These are phyloP conservation scores for Cordyceps militaris DNA, from an alignment of 2,329 filamentous ascomycete genomes.

Conservation along the genomic window DNA sequence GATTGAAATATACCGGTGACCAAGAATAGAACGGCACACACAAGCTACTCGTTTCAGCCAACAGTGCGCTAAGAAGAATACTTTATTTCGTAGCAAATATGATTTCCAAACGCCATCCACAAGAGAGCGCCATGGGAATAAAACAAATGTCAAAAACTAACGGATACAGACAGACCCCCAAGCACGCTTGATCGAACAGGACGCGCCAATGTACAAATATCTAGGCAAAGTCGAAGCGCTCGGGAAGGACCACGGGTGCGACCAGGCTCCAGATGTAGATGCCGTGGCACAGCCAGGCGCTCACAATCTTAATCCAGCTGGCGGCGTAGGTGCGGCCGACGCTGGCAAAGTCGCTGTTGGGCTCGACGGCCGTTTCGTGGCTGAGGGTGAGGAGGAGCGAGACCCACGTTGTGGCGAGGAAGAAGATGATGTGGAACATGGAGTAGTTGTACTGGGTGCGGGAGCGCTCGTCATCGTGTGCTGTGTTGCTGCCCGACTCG, in stretches of 20 bases:
- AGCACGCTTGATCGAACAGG: background rate
- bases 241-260: slow-evolving; percentile 77
- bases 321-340: slow-evolving; percentile 95
- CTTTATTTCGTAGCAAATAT: background rate
- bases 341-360: slow-evolving; percentile 70
- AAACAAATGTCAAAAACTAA: background rate
- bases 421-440: slow-evolving; percentile 95
- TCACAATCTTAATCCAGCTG: slow-evolving; percentile 98
- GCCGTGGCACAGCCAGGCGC: slow-evolving; percentile 90
- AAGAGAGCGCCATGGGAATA: background rate
- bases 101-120: background rate
- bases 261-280: slow-evolving; percentile 92
- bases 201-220: background rate
- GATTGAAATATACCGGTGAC: no score
- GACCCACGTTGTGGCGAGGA: slow-evolving; percentile 93
- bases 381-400: slow-evolving; percentile 79
- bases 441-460: slow-evolving; percentile 94
- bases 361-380: slow-evolving; percentile 54
- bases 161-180: background rate
- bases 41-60: no score
- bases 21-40: no score
- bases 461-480: slow-evolving; percentile 79
- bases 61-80: no score
- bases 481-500: slow-evolving; percentile 53
- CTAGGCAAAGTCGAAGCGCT: slow-evolving; percentile 64